Percentiles rank a stretch among this genome's conserved stretches.
These are phyloP conservation scores for Plasmodium vivax DNA, from an alignment of 169 alveolate genomes.

Conservation along the genomic window DNA sequence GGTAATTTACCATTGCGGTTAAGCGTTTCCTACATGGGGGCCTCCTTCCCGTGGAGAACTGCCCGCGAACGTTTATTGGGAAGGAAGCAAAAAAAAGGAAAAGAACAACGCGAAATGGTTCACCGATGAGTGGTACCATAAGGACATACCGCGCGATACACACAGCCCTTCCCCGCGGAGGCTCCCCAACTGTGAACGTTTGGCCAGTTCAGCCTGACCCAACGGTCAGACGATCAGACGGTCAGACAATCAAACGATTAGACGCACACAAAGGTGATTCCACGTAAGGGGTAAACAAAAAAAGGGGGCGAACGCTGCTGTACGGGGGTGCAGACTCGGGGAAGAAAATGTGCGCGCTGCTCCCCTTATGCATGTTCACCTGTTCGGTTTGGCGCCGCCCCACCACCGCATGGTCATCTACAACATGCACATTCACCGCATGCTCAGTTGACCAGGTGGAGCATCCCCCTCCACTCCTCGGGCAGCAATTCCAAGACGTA, in stretches of 20 bases:
- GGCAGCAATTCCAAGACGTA: conserved; percentile 63
- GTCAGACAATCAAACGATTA: too few species aligned
- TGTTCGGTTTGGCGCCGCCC: not conserved
- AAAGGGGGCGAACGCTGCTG: not conserved
- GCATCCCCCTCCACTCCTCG: conserved; percentile 43
- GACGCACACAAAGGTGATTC: not conserved
- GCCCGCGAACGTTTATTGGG: not conserved
- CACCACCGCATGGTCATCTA: too few species aligned
- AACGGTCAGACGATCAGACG: too few species aligned
- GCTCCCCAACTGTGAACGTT: not conserved
- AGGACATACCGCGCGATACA: not conserved
- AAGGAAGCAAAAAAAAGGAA: not conserved
- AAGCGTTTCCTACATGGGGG: not conserved
- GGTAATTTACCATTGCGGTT: not conserved
- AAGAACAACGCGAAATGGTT: not conserved
- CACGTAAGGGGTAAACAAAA: not conserved
- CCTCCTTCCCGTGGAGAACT: not conserved
- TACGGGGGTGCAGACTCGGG: not conserved
- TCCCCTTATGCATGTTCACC: not conserved
- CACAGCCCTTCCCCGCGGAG: not conserved
- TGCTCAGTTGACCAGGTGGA: conserved; percentile 33
- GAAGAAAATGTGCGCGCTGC: not conserved
- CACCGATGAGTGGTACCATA: not conserved
- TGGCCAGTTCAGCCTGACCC: not conserved
- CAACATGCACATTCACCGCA: too few species aligned